phyloP scores from a whole-genome alignment of 106 monocot species.

The Dioscorea dumetorum region DNA sequence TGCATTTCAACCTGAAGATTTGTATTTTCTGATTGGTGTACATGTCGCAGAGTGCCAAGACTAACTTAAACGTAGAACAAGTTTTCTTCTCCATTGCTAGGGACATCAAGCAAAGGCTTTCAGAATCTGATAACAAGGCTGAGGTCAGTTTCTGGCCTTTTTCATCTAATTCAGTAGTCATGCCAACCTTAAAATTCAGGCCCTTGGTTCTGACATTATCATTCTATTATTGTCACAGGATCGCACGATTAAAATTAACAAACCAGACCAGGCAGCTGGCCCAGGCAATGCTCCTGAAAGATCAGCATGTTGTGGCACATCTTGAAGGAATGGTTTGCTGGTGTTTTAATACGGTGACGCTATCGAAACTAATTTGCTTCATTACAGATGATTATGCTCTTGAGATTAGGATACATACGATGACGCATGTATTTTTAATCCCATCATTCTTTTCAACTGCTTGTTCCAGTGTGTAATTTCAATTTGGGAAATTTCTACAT shows the following conservation, averaged over 20 bases:
- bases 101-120: slow-evolving; percentile 90
- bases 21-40: not conserved
- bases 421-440: too few relatives aligned
- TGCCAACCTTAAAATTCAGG: too few relatives aligned
- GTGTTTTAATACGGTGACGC: not conserved
- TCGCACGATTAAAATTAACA: slow-evolving; percentile 68
- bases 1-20: too few relatives aligned
- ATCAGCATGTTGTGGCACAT: slow-evolving; percentile 73
- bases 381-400: slow-evolving; percentile 10
- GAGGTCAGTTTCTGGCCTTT: slow-evolving; percentile 37
- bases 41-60: slow-evolving; percentile 78
- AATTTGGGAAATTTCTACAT: too few relatives aligned
- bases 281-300: slow-evolving; percentile 38
- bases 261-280: slow-evolving; percentile 41
- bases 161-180: not conserved
- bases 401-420: too few relatives aligned
- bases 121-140: slow-evolving; percentile 66
- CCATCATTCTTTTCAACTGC: too few relatives aligned
- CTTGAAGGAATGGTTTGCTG: not conserved
- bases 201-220: too few relatives aligned
- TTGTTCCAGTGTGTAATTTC: too few relatives aligned
- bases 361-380: slow-evolving; percentile 3
- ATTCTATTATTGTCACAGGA: slow-evolving; percentile 28
- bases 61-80: slow-evolving; percentile 89
- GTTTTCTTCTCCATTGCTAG: slow-evolving; percentile 94